Base-by-base conservation (phyloP, 768 basidiomycete genomes). In the Pleurotus eryngii region DNA sequence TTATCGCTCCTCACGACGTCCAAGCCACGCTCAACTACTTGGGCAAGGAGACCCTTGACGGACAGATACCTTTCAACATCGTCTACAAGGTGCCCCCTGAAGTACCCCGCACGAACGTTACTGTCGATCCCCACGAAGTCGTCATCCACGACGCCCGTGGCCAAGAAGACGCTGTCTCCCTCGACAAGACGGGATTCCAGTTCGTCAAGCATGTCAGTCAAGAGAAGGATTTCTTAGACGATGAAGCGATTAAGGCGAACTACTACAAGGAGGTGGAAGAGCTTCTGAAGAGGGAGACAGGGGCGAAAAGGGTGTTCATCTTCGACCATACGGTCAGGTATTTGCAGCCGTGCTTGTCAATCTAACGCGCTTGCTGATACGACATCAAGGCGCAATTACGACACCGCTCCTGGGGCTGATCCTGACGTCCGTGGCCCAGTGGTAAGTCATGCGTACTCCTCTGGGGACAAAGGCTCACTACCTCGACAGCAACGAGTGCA, bases 241-340 rank as follows among this genome's bases (percentile, higher is more conserved):
- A 75, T 8, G 62, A 66, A 12, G 74, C 67, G 53, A 72, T 79
- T 50, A 58, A 70, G 51, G 50, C 53, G 27, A 69, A 69, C 35
- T 79, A 80, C 57, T 78, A n/a, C n/a, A n/a, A n/a, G n/a, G n/a
- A n/a, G n/a, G 71, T 69, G 48, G 46, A 61, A 24, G 71, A 71
- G 55, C 61, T 77, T 17, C 60, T 77, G 39, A 77, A 77, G 66
- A 63, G 67, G 39, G 43, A 69, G 37, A 76, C 74, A 1, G 74
- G 73, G 12, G 78, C 75, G n/a, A 70, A 60, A 48, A 67, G 64
- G 15, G 67, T 67, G 35, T 70, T 77, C 46, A 62, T 78, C 26
- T 79, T 79, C 58, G 77, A 78, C 54, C 74, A 76, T 49, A 78
- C 38, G 69, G 14, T 49, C 24, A 24, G 22, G 48, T 49, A 49